A percentile compares a stretch with the other conserved stretches of the same genome.
Conservation (phyloP, 352 stramenopile genomes). For the Blastocystis sp. region DNA sequence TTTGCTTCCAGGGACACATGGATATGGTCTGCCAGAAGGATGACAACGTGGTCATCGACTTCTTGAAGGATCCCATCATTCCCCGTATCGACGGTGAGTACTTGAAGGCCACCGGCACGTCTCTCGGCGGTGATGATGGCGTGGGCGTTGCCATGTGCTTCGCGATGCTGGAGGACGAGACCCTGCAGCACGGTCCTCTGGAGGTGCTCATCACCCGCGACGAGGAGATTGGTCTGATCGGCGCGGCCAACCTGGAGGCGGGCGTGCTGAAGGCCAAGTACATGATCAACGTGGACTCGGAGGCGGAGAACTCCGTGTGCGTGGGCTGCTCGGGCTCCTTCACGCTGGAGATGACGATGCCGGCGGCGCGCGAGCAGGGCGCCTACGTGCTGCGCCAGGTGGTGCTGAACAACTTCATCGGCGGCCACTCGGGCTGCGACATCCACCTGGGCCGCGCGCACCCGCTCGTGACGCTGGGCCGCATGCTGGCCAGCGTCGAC, state of each 20-base stretch:
- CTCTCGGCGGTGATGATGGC: conserved; percentile 66
- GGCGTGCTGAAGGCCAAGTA: conserved; percentile 68
- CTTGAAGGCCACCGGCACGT: conserved; percentile 66
- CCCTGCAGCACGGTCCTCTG: conserved; percentile 59
- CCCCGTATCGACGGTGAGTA: conserved; percentile 68
- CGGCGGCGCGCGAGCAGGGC: background rate
- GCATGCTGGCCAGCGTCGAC: conserved; percentile 29
- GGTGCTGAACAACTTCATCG: conserved; percentile 65
- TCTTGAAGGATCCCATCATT: conserved; percentile 66
- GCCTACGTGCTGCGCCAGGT: conserved; percentile 28
- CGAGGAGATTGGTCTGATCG: conserved; percentile 64
- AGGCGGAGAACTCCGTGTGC: conserved; percentile 61
- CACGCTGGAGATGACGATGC: conserved; percentile 67
- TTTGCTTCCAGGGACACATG: conserved; percentile 68
- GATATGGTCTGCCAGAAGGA: conserved; percentile 70
- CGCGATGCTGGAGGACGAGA: conserved; percentile 62
- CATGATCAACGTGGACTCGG: conserved; percentile 67
- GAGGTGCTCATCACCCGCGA: conserved; percentile 66
- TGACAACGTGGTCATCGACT: conserved; percentile 67
- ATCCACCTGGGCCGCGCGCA: conserved; percentile 65
- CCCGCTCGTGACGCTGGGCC: conserved; percentile 48
- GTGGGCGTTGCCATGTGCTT: conserved; percentile 56
- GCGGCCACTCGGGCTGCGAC: conserved; percentile 65
- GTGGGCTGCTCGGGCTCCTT: conserved; percentile 62
- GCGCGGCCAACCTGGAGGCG: conserved; percentile 35